Evolutionary conservation across 129 eudicot genomes (phyloP), one percentile per base, ranked within the genome.

Genomic region (Deinandra increscens): DNA sequence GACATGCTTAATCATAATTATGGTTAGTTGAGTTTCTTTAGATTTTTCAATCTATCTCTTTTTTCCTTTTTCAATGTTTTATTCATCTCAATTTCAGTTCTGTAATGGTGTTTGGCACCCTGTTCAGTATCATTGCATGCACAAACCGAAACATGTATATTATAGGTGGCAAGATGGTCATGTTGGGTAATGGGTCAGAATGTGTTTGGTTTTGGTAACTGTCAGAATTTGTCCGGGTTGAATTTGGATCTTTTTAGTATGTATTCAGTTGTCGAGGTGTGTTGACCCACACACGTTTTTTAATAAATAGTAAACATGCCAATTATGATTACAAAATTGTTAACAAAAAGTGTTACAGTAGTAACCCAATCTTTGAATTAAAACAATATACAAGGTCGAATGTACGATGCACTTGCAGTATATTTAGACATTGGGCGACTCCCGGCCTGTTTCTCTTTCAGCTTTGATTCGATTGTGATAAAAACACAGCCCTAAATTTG

Each of bases 21-120:
- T 77, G 87, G 98, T 93, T 76, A 83, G 94, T 64, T 23, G 23
- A 64, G 44, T 82, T 56, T 39, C 64, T 75, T 37, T 26, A 45
- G 31, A 23, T 5, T 22, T 10, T 14, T 72, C 6, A 14, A 15
- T 59, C 41, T 45, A n/a, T 43, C 36, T 39, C 39, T 38, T 50
- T 14, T 51, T 49, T 33, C 12, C 8, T 54, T 38, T 20, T 9
- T 69, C 55, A 4, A 38, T 60, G 43, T 26, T 3, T 55, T 39
- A 39, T 75, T 42, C 4, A 34, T 34, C 17, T 39, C 72, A 36
- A 53, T 56, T 58, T 29, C 12, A 2, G 42, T 55, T 39, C 12
- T 9, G 37, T 19, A 60, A 22, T 14, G 9, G 38, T 34, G 49
- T 60, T 41, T 9, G 68, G 48, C 10, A 18, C 6, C 15, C 39